A percentile compares a stretch with the other conserved stretches of the same genome.
Evolutionary conservation across 164 flowering plant genomes (phyloP).

Genomic region (Euptelea pleiosperma): DNA sequence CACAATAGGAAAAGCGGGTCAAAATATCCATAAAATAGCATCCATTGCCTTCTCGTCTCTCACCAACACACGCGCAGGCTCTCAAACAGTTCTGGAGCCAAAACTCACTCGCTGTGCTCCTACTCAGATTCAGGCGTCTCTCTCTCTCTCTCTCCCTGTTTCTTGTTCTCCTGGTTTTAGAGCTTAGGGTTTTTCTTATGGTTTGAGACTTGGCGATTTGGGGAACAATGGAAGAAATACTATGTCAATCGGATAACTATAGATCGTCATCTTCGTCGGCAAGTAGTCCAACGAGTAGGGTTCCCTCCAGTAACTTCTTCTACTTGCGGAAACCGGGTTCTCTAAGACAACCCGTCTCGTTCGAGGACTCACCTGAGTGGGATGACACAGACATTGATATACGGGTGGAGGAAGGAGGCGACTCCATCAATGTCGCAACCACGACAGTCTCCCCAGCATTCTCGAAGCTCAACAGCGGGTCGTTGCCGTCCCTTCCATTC

Average conservation of each 20-base stretch:
- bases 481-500: constrained; percentile 68
- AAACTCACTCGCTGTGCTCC: no score
- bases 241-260: constrained; percentile 85
- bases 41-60: no score
- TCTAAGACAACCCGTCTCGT: constrained; percentile 79
- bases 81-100: no score
- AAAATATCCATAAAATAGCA: no score
- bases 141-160: no score
- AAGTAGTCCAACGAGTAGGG: constrained; percentile 84
- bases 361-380: constrained; percentile 99
- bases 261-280: constrained; percentile 96
- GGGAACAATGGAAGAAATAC: constrained; percentile 83
- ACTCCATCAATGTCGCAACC: constrained; percentile 58
- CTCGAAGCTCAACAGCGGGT: constrained; percentile 82
- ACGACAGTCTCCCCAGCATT: constrained; percentile 73
- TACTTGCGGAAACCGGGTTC: constrained; percentile 88
- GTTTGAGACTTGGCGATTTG: not conserved
- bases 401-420: constrained; percentile 67
- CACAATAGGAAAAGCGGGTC: no score
- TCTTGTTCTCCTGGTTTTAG: no score
- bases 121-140: no score
- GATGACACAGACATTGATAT: constrained; percentile 85
- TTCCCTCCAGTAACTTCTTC: constrained; percentile 83
- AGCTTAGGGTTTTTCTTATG: no score
- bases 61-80: no score